Base-by-base conservation (phyloP, 2,329 filamentous ascomycete genomes). In the Leptosphaerulina australis region DNA sequence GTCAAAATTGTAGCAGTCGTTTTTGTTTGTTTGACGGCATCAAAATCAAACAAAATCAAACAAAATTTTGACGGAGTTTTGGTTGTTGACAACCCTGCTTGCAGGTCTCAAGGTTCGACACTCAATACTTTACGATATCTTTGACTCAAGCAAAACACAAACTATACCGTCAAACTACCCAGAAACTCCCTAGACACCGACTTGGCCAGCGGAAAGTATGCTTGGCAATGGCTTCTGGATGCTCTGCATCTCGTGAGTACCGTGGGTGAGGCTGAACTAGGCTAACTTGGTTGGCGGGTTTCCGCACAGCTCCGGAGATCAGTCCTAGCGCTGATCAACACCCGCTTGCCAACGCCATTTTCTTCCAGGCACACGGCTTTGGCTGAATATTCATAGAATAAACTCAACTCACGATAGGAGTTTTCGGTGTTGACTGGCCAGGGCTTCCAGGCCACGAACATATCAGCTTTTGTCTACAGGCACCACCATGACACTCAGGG, bases 261-360 rank as follows among this genome's bases (percentile, higher is more conserved):
- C 8, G 18, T 28, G 44, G 37, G 36, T 30, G 34, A 50, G 33
- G 39, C 46, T 44, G 21, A 24, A 49, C 34, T 39, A 34, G 17
- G 25, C 20, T 43, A 33, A 6, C 15, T 31, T 15, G 28, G n/a
- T 36, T 21, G 15, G 20, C 48, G 36, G 41, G 41, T 51, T 41
- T 31, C 48, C 41, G 48, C 48, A 51, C 41, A 14, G 21, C 26
- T n/a, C 3, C 4, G 26, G 28, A 7, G n/a, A 14, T 22, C 31
- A 17, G 24, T 11, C 18, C 33, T 28, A 22, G 39, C 28, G 39
- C 26, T 29, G 4, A 21, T 9, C 21, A 33, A 12, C 14, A 26
- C 35, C 31, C 11, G 22, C 24, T n/a, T 28, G 22, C n/a, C 14
- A 29, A 26, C 29, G 22, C 21, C n/a, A 4, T 14, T 17, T 7